Conservation (phyloP, 768 basidiomycete species). For the Punctularia strigosozonata region DNA sequence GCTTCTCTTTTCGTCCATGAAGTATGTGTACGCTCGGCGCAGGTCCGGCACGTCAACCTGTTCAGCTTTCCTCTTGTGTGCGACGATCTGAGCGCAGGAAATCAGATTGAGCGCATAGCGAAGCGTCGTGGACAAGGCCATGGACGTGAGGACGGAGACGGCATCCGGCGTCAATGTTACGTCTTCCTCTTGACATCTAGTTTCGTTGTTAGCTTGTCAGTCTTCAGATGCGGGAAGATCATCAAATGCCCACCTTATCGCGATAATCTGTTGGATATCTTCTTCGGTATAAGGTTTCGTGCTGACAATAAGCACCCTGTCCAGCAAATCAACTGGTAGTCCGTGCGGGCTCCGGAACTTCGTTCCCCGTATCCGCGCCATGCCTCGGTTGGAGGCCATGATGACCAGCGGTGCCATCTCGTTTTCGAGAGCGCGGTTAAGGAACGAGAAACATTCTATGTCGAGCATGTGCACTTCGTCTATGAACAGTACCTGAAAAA, state of each 20-base stretch:
- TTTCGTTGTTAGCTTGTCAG: too few species aligned
- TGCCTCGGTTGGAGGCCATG: slow-evolving; percentile 96
- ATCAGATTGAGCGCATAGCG: slow-evolving; percentile 94
- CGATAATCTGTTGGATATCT: slow-evolving; percentile 85
- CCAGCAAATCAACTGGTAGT: slow-evolving; percentile 86
- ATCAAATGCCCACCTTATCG: slow-evolving; percentile 56
- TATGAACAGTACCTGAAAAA: slow-evolving; percentile 81
- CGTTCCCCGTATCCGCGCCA: slow-evolving; percentile 90
- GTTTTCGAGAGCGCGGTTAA: slow-evolving; percentile 91
- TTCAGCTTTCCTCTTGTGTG: slow-evolving; percentile 71
- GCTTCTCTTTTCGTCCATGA: slow-evolving; percentile 88
- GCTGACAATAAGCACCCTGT: slow-evolving; percentile 92
- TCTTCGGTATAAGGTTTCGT: slow-evolving; percentile 76
- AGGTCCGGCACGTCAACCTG: slow-evolving; percentile 81
- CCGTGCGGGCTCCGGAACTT: slow-evolving; percentile 93
- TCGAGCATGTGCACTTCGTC: slow-evolving; percentile 99
- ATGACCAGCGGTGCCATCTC: slow-evolving; percentile 93
- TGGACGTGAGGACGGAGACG: slow-evolving; percentile 67
- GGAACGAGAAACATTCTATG: slow-evolving; percentile 97
- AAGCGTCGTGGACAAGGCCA: slow-evolving; percentile 83
- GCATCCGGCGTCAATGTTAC: slow-evolving; percentile 71
- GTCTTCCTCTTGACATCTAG: slow-evolving; percentile 92
- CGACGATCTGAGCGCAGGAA: slow-evolving; percentile 80
- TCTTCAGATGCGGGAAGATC: background rate
- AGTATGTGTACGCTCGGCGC: slow-evolving; percentile 73